Conservation (phyloP, 495 filamentous ascomycete species). For the Aspergillus affinis region DNA sequence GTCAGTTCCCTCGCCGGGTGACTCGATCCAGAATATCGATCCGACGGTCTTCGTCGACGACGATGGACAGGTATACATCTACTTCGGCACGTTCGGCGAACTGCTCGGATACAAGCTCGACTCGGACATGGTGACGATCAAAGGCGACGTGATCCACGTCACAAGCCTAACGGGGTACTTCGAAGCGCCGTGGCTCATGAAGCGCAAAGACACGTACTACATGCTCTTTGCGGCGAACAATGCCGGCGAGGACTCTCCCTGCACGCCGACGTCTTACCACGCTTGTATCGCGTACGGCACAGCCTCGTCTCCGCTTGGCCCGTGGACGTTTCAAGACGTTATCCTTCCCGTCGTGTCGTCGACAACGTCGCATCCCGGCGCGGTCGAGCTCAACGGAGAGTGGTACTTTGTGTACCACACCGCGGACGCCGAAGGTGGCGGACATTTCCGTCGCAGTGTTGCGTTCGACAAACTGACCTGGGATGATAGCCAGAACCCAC, state of each 20-base stretch:
- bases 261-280: conserved; percentile 8
- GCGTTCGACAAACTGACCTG: conserved; percentile 4
- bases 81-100: conserved; percentile 4
- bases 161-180: conserved; percentile 6
- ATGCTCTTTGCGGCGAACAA: conserved; percentile 9
- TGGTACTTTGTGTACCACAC: conserved; percentile 10
- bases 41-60: conserved; percentile 9
- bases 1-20: background rate
- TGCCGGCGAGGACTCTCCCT: conserved; percentile 1
- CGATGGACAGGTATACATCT: conserved; percentile 8
- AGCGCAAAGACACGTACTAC: conserved; percentile 5
- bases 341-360: conserved; percentile 9
- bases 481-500: background rate
- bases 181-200: conserved; percentile 10
- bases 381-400: background rate
- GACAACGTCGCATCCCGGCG: conserved; percentile 5
- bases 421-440: conserved; percentile 4
- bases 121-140: conserved; percentile 5
- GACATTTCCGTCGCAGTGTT: conserved; percentile 6
- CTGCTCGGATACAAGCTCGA: conserved; percentile 8
- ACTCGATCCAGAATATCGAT: conserved; percentile 8
- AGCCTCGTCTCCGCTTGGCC: conserved; percentile 8
- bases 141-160: background rate
- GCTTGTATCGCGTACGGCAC: conserved; percentile 7
- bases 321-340: conserved; percentile 8